Conservation (phyloP, 1,284 basidiomycete species). For the Vanrija pseudolonga region DNA sequence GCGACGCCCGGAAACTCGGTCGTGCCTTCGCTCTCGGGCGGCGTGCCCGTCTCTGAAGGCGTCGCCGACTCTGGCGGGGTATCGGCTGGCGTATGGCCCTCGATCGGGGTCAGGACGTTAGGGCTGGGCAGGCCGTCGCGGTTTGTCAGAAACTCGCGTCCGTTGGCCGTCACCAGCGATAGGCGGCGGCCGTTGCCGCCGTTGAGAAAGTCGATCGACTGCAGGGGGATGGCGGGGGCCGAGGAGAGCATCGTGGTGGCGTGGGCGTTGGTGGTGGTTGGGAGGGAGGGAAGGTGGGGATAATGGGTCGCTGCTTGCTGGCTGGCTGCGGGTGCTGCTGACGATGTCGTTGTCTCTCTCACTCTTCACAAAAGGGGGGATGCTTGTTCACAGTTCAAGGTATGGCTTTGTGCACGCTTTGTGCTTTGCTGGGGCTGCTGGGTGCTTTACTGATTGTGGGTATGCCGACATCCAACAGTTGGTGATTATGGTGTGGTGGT, state of each 20-base stretch:
- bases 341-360: too few species aligned
- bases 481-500: too few species aligned
- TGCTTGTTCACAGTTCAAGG: too few species aligned
- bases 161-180: conserved; percentile 40
- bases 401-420: too few species aligned
- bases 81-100: conserved; percentile 23
- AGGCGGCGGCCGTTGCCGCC: conserved; percentile 27
- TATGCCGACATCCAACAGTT: too few species aligned
- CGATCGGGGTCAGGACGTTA: conserved; percentile 42
- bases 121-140: conserved; percentile 46
- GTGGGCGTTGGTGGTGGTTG: background rate
- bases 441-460: too few species aligned
- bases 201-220: conserved; percentile 34
- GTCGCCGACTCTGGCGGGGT: conserved; percentile 1
- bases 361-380: too few species aligned
- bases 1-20: conserved; percentile 5
- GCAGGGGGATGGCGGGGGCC: conserved; percentile 43
- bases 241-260: conserved; percentile 42
- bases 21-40: background rate
- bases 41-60: background rate
- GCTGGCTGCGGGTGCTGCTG: too few species aligned
- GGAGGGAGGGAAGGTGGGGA: too few species aligned
- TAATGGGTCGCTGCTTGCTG: too few species aligned
- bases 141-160: conserved; percentile 40
- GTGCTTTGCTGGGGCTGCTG: too few species aligned